Percentiles rank a stretch among this genome's conserved stretches.
phyloP scores from a whole-genome alignment of 345 rosid genomes.

The Streptanthus diversifolius region DNA sequence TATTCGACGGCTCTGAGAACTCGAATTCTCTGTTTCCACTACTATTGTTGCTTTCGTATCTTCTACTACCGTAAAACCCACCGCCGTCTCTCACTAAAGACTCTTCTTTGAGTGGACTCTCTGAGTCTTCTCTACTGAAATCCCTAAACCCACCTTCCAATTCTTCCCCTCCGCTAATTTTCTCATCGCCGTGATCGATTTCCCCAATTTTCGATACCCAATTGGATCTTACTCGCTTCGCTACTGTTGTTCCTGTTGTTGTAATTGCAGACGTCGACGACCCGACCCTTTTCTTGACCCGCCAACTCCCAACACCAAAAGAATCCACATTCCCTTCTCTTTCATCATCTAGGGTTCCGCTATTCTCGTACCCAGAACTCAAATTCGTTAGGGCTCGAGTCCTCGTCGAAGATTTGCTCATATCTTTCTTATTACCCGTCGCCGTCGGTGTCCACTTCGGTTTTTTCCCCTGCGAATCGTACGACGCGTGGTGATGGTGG shows the following conservation, averaged over 20 bases:
- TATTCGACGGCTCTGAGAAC: conserved; percentile 13
- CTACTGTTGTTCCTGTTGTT: neutral
- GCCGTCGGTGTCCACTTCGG: conserved; percentile 30
- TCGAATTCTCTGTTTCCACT: conserved; percentile 27
- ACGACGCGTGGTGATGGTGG: conserved; percentile 26
- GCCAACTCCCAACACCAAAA: conserved; percentile 73
- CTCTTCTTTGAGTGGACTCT: conserved; percentile 69
- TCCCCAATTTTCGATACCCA: conserved; percentile 41
- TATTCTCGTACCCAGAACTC: conserved; percentile 38
- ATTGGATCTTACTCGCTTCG: conserved; percentile 55
- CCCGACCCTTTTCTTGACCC: conserved; percentile 42
- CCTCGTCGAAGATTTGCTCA: conserved; percentile 50
- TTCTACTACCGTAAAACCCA: conserved; percentile 23
- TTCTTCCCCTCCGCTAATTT: conserved; percentile 49
- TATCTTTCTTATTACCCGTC: conserved; percentile 25
- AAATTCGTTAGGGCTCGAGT: conserved; percentile 61
- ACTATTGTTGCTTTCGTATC: conserved; percentile 16
- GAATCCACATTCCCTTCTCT: conserved; percentile 43
- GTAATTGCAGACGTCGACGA: neutral
- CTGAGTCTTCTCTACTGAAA: conserved; percentile 58
- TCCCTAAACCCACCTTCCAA: conserved; percentile 50
- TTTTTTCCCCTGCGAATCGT: conserved; percentile 48
- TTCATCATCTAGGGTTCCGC: conserved; percentile 51
- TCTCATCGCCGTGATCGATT: conserved; percentile 44
- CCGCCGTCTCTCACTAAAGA: conserved; percentile 28